Percentiles rank a stretch among this genome's conserved stretches.
These are phyloP conservation scores for Rehmannia glutinosa DNA, from an alignment of 257 asterid genomes.

Conservation along the genomic window DNA sequence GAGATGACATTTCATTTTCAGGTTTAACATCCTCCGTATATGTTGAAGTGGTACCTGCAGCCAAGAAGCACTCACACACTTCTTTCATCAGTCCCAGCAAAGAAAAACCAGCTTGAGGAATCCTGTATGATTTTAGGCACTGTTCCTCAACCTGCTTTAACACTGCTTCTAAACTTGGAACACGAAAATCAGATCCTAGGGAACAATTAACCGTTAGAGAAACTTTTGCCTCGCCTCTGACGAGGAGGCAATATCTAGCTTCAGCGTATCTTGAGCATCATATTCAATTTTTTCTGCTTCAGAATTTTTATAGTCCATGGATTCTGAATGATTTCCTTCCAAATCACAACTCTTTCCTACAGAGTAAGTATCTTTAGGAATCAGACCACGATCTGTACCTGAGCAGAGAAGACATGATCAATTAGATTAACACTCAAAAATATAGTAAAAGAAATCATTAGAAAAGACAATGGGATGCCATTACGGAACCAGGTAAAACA, in stretches of 20 bases:
- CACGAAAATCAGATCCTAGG: conserved; percentile 7
- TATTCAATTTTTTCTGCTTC: conserved; percentile 13
- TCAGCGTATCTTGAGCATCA: conserved; percentile 1
- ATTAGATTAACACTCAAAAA: background rate
- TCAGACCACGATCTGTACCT: conserved; percentile 7
- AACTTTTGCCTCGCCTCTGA: conserved; percentile 36
- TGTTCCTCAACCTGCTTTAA: conserved; percentile 32
- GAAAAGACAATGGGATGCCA: too few species aligned
- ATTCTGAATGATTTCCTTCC: conserved; percentile 18
- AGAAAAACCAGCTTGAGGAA: conserved; percentile 31
- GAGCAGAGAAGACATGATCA: background rate
- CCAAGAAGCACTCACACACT: conserved; percentile 34
- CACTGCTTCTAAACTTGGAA: conserved; percentile 30
- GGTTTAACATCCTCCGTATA: background rate
- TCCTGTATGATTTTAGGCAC: conserved; percentile 18
- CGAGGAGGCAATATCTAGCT: conserved; percentile 38
- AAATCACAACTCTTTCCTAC: conserved; percentile 14
- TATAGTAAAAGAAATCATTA: too few species aligned
- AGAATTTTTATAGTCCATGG: conserved; percentile 4
- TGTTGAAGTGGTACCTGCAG: conserved; percentile 15
- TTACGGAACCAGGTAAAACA: too few species aligned
- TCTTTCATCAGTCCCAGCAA: conserved; percentile 32
- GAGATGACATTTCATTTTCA: conserved; percentile 10
- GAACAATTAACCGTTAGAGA: conserved; percentile 20
- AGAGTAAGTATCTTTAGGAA: conserved; percentile 16